Conservation (phyloP, 106 monocot species). For the Dendrobium catenatum region DNA sequence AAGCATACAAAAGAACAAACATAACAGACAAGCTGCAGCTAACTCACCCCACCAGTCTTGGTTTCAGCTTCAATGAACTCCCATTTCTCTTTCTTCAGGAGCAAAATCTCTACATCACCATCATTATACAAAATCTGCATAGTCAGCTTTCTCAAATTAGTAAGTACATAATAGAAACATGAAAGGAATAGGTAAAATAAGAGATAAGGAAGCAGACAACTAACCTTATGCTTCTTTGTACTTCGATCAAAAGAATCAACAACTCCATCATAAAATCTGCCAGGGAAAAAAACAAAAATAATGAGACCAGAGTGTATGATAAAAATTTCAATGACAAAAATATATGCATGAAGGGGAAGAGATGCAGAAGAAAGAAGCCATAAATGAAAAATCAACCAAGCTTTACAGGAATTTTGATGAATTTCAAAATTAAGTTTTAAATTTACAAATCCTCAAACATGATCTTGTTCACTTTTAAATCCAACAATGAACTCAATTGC, state of each 20-base stretch:
- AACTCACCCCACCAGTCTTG: conserved; percentile 13
- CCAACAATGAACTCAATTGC: neutral
- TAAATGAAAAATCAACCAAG: neutral
- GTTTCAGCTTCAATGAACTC: conserved; percentile 22
- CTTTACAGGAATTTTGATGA: neutral
- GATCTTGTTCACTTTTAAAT: neutral
- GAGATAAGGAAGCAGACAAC: neutral
- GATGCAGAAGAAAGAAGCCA: neutral
- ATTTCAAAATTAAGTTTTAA: neutral
- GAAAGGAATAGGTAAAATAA: neutral
- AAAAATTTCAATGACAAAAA: neutral
- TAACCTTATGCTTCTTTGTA: conserved; percentile 2
- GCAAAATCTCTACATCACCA: conserved; percentile 48
- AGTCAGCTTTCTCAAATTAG: neutral
- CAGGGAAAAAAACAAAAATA: neutral
- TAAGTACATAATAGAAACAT: neutral
- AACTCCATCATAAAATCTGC: conserved; percentile 8
- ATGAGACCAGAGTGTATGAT: neutral
- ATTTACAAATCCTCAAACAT: neutral
- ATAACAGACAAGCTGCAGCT: neutral
- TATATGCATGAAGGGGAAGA: neutral
- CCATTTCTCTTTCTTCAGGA: conserved; percentile 41
- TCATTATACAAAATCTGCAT: conserved; percentile 50
- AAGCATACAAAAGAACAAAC: neutral
- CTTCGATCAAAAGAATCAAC: conserved; percentile 6